Conservation (phyloP, 2,329 filamentous ascomycete species). For the Gremmenia infestans region DNA sequence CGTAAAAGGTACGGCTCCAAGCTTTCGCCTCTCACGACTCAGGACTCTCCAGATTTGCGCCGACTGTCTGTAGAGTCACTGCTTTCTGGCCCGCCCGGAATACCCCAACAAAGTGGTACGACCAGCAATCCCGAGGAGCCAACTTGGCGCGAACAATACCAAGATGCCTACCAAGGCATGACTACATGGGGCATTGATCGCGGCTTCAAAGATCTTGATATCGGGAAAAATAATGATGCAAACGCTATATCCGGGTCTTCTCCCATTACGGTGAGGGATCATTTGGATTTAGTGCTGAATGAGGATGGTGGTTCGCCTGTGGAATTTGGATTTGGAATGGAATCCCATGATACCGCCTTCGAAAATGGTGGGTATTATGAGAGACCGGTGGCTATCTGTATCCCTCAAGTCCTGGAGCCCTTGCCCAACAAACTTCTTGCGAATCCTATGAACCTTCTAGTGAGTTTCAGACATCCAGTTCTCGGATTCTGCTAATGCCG, state of each 20-base stretch:
- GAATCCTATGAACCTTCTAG: conserved; percentile 74
- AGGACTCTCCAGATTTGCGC: conserved; percentile 40
- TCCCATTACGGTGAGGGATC: conserved; percentile 28
- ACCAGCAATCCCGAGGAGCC: conserved; percentile 15
- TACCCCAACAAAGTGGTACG: conserved; percentile 21
- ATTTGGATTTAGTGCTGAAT: conserved; percentile 26
- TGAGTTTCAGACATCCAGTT: conserved; percentile 7
- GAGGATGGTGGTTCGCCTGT: conserved; percentile 34
- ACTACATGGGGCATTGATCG: conserved; percentile 66
- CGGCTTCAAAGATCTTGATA: conserved; percentile 64
- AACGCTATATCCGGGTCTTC: conserved; percentile 54
- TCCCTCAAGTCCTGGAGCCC: conserved; percentile 44
- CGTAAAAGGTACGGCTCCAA: conserved; percentile 33
- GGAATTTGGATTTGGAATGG: conserved; percentile 45
- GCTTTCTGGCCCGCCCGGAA: conserved; percentile 46
- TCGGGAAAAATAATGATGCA: conserved; percentile 65
- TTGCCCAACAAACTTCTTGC: conserved; percentile 51
- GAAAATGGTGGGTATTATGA: conserved; percentile 64
- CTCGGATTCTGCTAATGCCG: not conserved
- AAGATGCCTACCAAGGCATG: conserved; percentile 31
- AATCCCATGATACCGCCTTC: conserved; percentile 47
- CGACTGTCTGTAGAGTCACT: conserved; percentile 63
- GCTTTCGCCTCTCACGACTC: conserved; percentile 20
- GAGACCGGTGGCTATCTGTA: conserved; percentile 58
- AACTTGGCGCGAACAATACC: conserved; percentile 14